Evolutionary conservation across 306 rosid species (phyloP).

Genomic region (Begonia fuchsioides): DNA sequence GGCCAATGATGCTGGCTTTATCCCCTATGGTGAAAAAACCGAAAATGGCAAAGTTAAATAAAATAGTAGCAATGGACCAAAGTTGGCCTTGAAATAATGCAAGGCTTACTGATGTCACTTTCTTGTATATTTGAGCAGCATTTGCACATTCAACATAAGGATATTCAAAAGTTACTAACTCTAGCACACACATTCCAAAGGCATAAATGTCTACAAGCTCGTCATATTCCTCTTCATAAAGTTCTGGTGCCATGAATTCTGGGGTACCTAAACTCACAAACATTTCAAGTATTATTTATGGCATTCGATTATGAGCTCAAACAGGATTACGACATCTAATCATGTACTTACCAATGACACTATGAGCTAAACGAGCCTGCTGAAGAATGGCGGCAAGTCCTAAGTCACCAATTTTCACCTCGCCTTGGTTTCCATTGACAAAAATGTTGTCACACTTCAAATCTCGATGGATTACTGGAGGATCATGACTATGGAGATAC

Average conservation of each 20-base stretch:
- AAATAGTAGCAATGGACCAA: background rate
- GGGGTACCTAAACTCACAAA: constrained; percentile 58
- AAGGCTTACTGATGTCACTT: constrained; percentile 82
- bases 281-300: too few species aligned
- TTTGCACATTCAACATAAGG: constrained; percentile 84
- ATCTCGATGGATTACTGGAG: constrained; percentile 91
- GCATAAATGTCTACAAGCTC: constrained; percentile 97
- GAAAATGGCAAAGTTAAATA: background rate
- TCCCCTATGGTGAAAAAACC: constrained; percentile 34
- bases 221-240: constrained; percentile 90
- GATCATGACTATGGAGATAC: constrained; percentile 93
- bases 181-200: constrained; percentile 94
- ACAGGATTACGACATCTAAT: constrained; percentile 6
- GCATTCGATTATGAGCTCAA: constrained; percentile 2
- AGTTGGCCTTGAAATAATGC: constrained; percentile 8
- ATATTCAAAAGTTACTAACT: constrained; percentile 86
- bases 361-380: constrained; percentile 83
- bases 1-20: constrained; percentile 79
- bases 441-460: constrained; percentile 95
- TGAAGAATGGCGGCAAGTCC: constrained; percentile 94
- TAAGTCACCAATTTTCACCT: constrained; percentile 92
- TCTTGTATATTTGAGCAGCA: constrained; percentile 99
- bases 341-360: constrained; percentile 68
- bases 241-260: constrained; percentile 98
- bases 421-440: constrained; percentile 98